A percentile compares a stretch with the other conserved stretches of the same genome.
Evolutionary conservation across 345 rosid genomes (phyloP).

Genomic region (Hypericum perforatum): DNA sequence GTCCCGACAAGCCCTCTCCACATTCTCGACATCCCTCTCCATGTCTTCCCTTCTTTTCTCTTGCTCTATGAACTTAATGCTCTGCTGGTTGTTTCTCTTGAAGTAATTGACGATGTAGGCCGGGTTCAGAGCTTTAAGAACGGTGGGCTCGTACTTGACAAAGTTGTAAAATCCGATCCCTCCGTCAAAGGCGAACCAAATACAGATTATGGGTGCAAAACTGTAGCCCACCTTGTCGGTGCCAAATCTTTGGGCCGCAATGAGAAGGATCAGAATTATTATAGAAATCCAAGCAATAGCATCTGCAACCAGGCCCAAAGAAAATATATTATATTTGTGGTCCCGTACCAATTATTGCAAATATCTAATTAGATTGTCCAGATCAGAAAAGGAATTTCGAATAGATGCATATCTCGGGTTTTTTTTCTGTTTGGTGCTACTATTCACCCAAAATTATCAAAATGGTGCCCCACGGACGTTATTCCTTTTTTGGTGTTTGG

Average conservation of each 20-base stretch:
- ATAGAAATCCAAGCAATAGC: constrained; percentile 21
- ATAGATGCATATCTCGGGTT: too few species aligned
- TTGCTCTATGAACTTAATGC: too few species aligned
- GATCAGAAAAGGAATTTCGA: too few species aligned
- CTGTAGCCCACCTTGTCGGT: constrained; percentile 27
- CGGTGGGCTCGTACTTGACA: constrained; percentile 14
- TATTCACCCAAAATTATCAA: too few species aligned
- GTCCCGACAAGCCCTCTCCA: neutral
- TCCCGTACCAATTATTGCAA: too few species aligned
- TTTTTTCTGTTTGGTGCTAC: too few species aligned
- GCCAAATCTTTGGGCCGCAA: constrained; percentile 23
- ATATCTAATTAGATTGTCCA: too few species aligned
- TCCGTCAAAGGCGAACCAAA: constrained; percentile 19
- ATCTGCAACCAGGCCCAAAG: constrained; percentile 5
- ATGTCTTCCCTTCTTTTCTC: neutral
- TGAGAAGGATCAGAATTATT: constrained; percentile 18
- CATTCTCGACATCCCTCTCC: neutral
- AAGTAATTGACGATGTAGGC: constrained; percentile 19
- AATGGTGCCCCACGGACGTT: too few species aligned
- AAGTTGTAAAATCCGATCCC: constrained; percentile 21
- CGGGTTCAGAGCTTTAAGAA: constrained; percentile 21
- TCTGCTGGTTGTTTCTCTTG: constrained; percentile 10
- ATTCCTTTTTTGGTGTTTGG: too few species aligned
- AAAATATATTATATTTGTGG: too few species aligned
- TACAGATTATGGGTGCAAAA: constrained; percentile 25